phyloP scores from a whole-genome alignment of 2,329 filamentous ascomycete species.

The Aureobasidium sp. region DNA sequence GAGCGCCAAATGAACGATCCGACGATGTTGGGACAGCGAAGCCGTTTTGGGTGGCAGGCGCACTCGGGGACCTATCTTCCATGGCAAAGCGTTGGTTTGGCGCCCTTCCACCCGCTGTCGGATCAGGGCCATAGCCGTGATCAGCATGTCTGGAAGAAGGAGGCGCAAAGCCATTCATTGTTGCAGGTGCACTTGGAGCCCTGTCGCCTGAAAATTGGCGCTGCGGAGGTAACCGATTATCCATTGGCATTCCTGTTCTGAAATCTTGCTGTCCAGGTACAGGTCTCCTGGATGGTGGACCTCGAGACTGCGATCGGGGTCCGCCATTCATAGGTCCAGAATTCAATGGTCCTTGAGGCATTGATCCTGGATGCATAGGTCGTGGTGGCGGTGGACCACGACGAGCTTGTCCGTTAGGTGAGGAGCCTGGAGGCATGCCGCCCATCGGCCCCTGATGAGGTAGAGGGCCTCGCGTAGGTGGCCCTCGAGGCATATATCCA shows the following conservation, averaged over 20 bases:
- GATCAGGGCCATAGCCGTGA: not conserved
- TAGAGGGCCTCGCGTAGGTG: not conserved
- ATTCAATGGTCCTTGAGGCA: not conserved
- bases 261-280: not conserved
- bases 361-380: slow-evolving; percentile 1
- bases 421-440: not conserved
- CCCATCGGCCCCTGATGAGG: not conserved
- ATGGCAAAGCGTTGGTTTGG: not conserved
- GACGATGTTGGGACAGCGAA: slow-evolving; percentile 9
- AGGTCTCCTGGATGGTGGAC: not conserved
- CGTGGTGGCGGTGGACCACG: not conserved
- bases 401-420: not conserved
- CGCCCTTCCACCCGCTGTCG: not conserved
- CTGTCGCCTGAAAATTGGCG: not conserved
- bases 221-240: not conserved
- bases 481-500: not conserved
- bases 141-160: not conserved
- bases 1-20: slow-evolving; percentile 15
- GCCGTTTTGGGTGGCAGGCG: not conserved
- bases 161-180: not conserved
- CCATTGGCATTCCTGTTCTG: not conserved
- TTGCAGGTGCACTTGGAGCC: slow-evolving; percentile 11
- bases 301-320: not conserved
- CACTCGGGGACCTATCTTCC: not conserved
- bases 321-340: not conserved